Evolutionary conservation across 1,139 yeast genomes (phyloP).

Genomic region (Lodderomyces pseudojiufengensis): DNA sequence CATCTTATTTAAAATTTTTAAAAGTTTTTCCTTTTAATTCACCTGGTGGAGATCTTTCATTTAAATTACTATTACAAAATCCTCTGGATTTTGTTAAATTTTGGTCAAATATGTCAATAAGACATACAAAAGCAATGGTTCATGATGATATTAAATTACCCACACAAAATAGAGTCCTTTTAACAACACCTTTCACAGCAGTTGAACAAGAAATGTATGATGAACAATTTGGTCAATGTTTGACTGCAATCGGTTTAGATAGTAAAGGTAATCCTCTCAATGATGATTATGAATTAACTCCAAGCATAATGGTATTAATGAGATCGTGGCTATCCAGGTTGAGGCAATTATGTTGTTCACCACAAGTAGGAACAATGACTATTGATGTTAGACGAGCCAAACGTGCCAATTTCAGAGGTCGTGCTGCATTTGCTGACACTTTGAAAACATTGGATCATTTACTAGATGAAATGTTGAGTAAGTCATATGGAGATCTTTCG

Average conservation of each 20-base stretch:
- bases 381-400: conserved; percentile 29
- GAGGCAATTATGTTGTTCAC: conserved; percentile 82
- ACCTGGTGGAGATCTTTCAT: conserved; percentile 35
- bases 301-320: conserved; percentile 42
- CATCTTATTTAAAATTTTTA: conserved; percentile 65
- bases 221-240: conserved; percentile 56
- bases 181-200: conserved; percentile 72
- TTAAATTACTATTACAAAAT: conserved; percentile 27
- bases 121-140: conserved; percentile 87
- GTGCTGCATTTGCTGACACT: not conserved
- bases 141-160: conserved; percentile 74
- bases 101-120: conserved; percentile 51
- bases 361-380: conserved; percentile 54
- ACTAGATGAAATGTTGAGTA: conserved; percentile 56
- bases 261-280: conserved; percentile 52
- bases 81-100: conserved; percentile 43
- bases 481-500: conserved; percentile 47
- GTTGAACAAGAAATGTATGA: conserved; percentile 82
- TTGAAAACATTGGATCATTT: conserved; percentile 67
- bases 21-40: conserved; percentile 59
- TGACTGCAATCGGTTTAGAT: conserved; percentile 59
- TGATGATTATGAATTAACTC: conserved; percentile 50
- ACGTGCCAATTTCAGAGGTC: conserved; percentile 13
- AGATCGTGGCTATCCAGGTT: conserved; percentile 63
- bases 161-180: conserved; percentile 62